Evolutionary conservation across 805 yeast species (phyloP), one percentile per base, ranked within the genome.

Genomic region (Saccharomycopsis fermentans): DNA sequence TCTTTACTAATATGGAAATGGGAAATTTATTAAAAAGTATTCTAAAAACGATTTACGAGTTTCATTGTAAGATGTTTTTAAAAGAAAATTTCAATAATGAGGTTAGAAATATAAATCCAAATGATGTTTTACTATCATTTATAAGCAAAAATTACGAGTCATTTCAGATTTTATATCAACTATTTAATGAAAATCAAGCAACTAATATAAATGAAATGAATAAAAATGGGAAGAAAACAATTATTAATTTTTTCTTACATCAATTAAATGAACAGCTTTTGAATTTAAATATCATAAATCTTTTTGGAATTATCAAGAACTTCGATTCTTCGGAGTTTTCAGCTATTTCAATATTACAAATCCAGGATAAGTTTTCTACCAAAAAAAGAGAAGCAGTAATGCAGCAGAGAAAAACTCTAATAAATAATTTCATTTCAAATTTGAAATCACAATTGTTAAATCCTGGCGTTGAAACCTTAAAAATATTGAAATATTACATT

Each of bases 401-500:
- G 1, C 14, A 43, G 9, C 50, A 43, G 9, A 43, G 50, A 43
- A 43, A 43, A 16, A 21, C 24, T n/a, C n/a, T 43, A 43, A 43
- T 43, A 12, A 43, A 43, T 21, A 19, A 21, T 24, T 43, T 43
- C 3, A 12, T 43, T 21, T 21, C 50, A 6, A 43, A 43, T 19
- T 43, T 43, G n/a, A 43, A 43, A 21, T 21, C 16, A 16, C 16
- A 43, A 21, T 43, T 90, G 11, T 73, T 91, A 21, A 94, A 89
- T 65, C 86, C 96, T 3, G 96, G 96, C 21, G 79, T 86, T 1
- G 82, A 86, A 63, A 92, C 98, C 0, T 77, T 78, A 4, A 88
- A 84, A 55, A 82, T 90, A 6, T 78, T 92, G 27, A 71, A 80
- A 1, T 81, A 79, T 56, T 92, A 88, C 66, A 82, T 87, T 3